Percentiles rank a stretch among this genome's conserved stretches.
Conservation (phyloP, 192 early-diverging fungal genomes). For the Backusella liffmaniae region DNA sequence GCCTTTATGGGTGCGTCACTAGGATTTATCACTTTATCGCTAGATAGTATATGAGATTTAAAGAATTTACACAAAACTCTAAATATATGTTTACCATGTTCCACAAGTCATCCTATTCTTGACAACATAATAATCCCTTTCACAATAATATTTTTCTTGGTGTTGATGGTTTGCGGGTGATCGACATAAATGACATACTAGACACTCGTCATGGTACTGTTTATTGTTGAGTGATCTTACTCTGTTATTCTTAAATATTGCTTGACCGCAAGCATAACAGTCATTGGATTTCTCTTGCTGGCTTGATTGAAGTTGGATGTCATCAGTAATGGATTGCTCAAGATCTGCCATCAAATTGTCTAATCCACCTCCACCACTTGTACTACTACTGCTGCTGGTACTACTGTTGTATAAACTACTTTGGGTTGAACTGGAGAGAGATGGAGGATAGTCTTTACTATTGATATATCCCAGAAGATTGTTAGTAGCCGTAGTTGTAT, state of each 20-base stretch:
- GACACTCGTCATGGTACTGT: conserved; percentile 49
- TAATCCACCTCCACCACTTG: conserved; percentile 13
- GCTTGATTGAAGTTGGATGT: background rate
- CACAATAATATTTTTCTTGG: conserved; percentile 63
- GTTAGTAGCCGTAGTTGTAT: background rate
- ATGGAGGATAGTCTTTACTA: background rate
- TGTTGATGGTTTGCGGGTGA: conserved; percentile 40
- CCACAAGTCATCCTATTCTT: conserved; percentile 44
- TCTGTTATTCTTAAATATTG: background rate
- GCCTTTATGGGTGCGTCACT: conserved; percentile 52
- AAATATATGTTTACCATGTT: conserved; percentile 44
- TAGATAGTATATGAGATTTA: background rate
- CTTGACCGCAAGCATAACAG: background rate
- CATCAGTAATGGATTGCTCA: conserved; percentile 28
- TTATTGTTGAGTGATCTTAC: background rate
- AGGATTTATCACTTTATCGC: conserved; percentile 34
- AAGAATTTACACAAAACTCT: background rate
- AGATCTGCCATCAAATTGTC: conserved; percentile 34
- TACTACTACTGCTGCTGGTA: background rate
- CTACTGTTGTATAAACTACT: background rate
- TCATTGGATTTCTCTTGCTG: background rate
- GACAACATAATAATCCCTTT: conserved; percentile 51
- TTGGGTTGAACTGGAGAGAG: background rate
- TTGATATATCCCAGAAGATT: background rate
- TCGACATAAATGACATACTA: conserved; percentile 54